A percentile compares a stretch with the other conserved stretches of the same genome.
These are phyloP conservation scores for Patellifolia procumbens DNA, from an alignment of 179 eudicot species.

Conservation along the genomic window DNA sequence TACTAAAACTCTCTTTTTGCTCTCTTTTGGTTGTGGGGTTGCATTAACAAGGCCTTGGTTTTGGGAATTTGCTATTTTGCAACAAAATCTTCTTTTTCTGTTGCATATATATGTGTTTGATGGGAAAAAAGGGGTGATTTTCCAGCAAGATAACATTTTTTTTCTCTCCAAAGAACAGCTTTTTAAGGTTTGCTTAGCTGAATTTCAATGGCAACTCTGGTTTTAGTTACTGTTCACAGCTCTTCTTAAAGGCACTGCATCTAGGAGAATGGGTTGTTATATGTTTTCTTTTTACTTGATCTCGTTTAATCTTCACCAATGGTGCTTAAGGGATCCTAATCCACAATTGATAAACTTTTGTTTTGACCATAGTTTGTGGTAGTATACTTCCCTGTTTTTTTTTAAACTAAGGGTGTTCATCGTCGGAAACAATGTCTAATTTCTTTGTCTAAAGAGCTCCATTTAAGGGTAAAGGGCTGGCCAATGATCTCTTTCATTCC, in stretches of 20 bases:
- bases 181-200: background rate
- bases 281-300: background rate
- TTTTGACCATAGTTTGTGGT: no score
- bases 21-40: conserved; percentile 24
- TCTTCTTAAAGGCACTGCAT: background rate
- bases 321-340: no score
- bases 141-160: conserved; percentile 51
- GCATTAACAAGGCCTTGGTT: conserved; percentile 1
- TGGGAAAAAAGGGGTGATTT: conserved; percentile 32
- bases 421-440: no score
- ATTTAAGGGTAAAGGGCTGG: no score
- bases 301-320: conserved; percentile 12
- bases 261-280: background rate
- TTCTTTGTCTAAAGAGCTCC: no score
- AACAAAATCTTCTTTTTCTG: conserved; percentile 26
- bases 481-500: no score
- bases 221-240: no score
- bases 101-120: conserved; percentile 12
- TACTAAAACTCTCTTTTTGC: conserved; percentile 54
- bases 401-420: no score
- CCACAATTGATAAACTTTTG: no score
- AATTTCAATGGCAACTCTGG: no score
- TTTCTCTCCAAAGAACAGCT: background rate
- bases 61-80: conserved; percentile 50
- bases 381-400: no score